These are phyloP conservation scores for Usnea hakonensis DNA, from an alignment of 495 filamentous ascomycete species.

Conservation along the genomic window DNA sequence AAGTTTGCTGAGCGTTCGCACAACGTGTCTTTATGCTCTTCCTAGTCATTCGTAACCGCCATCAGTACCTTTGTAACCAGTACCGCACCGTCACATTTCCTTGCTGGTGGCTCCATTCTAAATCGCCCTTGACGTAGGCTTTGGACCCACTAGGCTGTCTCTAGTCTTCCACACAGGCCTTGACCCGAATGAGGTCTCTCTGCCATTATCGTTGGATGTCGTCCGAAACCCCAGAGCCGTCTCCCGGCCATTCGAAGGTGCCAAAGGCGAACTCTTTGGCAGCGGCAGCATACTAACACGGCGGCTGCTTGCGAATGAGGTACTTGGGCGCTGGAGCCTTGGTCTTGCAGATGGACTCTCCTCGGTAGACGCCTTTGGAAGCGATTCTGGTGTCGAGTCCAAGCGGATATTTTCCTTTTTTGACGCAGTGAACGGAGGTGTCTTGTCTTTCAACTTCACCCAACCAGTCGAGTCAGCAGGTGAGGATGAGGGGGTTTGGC, in stretches of 20 bases:
- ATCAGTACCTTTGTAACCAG: background rate
- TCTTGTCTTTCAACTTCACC: conserved; percentile 34
- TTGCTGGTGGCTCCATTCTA: background rate
- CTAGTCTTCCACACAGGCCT: background rate
- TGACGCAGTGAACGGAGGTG: conserved; percentile 10
- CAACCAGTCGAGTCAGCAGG: conserved; percentile 22
- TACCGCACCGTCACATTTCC: background rate
- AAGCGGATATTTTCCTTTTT: conserved; percentile 10
- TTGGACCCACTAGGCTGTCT: conserved; percentile 3
- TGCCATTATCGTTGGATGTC: background rate
- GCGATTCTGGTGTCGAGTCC: conserved; percentile 1
- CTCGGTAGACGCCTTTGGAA: conserved; percentile 10
- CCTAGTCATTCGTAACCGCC: background rate
- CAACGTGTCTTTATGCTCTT: background rate
- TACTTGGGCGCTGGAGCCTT: conserved; percentile 37
- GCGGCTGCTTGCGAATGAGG: conserved; percentile 39
- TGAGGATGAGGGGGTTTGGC: conserved; percentile 29
- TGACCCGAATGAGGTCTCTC: conserved; percentile 6
- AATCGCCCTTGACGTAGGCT: background rate
- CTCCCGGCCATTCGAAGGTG: conserved; percentile 3
- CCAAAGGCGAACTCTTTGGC: conserved; percentile 26
- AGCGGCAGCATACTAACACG: conserved; percentile 44
- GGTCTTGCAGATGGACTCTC: conserved; percentile 28
- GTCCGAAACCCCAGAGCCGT: conserved; percentile 8
- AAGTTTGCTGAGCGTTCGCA: background rate